These are phyloP conservation scores for Hortaea werneckii DNA, from an alignment of 2,329 filamentous ascomycete species.

Conservation along the genomic window DNA sequence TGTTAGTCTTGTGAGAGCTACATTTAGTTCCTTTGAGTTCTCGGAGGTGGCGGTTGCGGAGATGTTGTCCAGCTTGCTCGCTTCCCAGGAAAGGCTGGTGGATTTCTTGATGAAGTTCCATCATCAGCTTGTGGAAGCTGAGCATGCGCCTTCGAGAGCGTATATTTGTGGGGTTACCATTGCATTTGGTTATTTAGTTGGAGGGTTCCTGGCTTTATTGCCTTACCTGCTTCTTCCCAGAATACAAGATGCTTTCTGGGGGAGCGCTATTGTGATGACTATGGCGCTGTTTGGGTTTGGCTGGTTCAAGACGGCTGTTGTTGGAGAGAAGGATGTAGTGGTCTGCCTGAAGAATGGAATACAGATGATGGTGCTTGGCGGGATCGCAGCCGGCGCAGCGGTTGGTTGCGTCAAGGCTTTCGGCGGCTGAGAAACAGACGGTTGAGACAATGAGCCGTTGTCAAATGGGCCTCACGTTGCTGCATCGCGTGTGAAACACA, in stretches of 20 bases:
- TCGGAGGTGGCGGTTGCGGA: conserved; percentile 12
- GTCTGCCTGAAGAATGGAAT: conserved; percentile 49
- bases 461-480: too few relatives aligned
- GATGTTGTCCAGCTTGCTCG: conserved; percentile 9
- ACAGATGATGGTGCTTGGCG: conserved; percentile 56
- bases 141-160: conserved; percentile 30
- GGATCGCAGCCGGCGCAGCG: conserved; percentile 54
- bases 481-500: too few relatives aligned
- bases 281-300: conserved; percentile 52
- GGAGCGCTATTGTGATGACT: conserved; percentile 48
- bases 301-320: conserved; percentile 43
- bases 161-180: conserved; percentile 52
- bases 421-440: background rate
- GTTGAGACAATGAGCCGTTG: too few relatives aligned
- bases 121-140: conserved; percentile 28
- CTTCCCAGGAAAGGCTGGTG: conserved; percentile 3
- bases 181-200: conserved; percentile 51
- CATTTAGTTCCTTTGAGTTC: conserved; percentile 32
- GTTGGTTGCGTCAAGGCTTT: conserved; percentile 35
- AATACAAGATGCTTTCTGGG: conserved; percentile 40
- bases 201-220: conserved; percentile 49
- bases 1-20: conserved; percentile 28
- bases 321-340: conserved; percentile 26
- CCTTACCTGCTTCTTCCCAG: conserved; percentile 50
- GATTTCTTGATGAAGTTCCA: conserved; percentile 39